Conservation (phyloP, 305 asterid species). For the Ilex paraguariensis region DNA sequence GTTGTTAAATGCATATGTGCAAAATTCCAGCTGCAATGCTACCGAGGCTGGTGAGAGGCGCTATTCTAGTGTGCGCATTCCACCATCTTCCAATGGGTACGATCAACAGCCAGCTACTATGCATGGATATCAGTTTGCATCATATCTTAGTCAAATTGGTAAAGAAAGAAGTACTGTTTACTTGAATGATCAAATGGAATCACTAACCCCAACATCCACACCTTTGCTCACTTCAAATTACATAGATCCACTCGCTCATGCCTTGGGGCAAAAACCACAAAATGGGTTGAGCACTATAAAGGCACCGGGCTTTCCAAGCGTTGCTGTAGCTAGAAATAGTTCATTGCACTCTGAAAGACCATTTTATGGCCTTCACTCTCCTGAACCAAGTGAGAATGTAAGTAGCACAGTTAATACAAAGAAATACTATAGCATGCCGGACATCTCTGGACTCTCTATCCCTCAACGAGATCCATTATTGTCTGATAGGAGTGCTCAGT, state of each 20-base stretch:
- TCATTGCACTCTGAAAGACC: constrained; percentile 60
- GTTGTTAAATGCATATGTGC: not conserved
- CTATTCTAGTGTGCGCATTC: constrained; percentile 66
- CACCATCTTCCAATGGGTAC: constrained; percentile 56
- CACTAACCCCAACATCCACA: constrained; percentile 31
- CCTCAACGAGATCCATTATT: constrained; percentile 44
- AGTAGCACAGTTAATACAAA: constrained; percentile 42
- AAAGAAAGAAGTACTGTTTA: constrained; percentile 44
- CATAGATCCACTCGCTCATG: constrained; percentile 42
- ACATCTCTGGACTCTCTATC: constrained; percentile 67
- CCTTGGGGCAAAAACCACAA: constrained; percentile 51
- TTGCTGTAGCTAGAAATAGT: constrained; percentile 63
- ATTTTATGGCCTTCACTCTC: constrained; percentile 35
- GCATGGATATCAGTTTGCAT: constrained; percentile 65
- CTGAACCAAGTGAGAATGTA: constrained; percentile 40
- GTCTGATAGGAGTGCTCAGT: constrained; percentile 31
- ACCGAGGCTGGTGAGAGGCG: constrained; percentile 58
- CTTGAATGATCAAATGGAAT: constrained; percentile 44
- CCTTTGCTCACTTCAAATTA: constrained; percentile 36
- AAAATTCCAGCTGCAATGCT: not conserved
- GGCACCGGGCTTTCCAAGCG: constrained; percentile 91
- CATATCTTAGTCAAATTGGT: constrained; percentile 45
- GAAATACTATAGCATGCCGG: constrained; percentile 86
- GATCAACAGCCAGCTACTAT: constrained; percentile 84
- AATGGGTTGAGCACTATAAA: constrained; percentile 46